Conservation (phyloP, 2,329 filamentous ascomycete genomes). For the Fusarium albidum region DNA sequence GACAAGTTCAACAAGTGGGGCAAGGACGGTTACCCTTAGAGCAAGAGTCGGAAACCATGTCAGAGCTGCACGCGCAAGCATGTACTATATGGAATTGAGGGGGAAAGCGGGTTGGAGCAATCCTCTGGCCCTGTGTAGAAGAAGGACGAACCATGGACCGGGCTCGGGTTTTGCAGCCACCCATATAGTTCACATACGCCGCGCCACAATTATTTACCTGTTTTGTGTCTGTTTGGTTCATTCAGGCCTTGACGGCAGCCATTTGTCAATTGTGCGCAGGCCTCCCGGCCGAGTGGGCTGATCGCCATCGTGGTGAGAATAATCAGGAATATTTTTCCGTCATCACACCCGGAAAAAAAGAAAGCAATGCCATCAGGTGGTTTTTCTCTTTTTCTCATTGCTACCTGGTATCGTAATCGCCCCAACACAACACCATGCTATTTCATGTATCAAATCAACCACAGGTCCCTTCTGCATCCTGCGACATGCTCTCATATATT, state of each 20-base stretch:
- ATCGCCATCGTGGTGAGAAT: neutral
- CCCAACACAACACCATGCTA: slow-evolving; percentile 31
- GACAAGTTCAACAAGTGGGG: slow-evolving; percentile 99
- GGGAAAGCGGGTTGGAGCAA: slow-evolving; percentile 21
- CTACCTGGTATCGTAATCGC: slow-evolving; percentile 34
- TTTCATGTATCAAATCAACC: slow-evolving; percentile 28
- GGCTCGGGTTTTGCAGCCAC: slow-evolving; percentile 35
- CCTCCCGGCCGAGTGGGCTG: slow-evolving; percentile 7
- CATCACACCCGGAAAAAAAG: neutral
- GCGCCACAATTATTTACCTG: slow-evolving; percentile 32
- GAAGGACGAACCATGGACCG: slow-evolving; percentile 27
- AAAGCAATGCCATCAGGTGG: slow-evolving; percentile 1
- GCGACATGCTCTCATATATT: slow-evolving; percentile 14
- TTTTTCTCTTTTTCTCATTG: slow-evolving; percentile 18
- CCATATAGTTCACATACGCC: slow-evolving; percentile 39
- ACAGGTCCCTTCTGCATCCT: slow-evolving; percentile 10
- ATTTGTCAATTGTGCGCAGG: neutral
- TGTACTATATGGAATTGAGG: slow-evolving; percentile 20
- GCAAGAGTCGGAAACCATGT: slow-evolving; percentile 7
- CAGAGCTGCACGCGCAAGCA: slow-evolving; percentile 23
- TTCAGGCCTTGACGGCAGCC: slow-evolving; percentile 22
- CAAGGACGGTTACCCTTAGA: slow-evolving; percentile 86
- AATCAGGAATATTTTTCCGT: neutral
- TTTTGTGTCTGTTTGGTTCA: slow-evolving; percentile 36
- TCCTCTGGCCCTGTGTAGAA: slow-evolving; percentile 33